Evolutionary conservation across 139 green algal species (phyloP), one percentile per base, ranked within the genome.

Genomic region (Chlamydomonas sp.): DNA sequence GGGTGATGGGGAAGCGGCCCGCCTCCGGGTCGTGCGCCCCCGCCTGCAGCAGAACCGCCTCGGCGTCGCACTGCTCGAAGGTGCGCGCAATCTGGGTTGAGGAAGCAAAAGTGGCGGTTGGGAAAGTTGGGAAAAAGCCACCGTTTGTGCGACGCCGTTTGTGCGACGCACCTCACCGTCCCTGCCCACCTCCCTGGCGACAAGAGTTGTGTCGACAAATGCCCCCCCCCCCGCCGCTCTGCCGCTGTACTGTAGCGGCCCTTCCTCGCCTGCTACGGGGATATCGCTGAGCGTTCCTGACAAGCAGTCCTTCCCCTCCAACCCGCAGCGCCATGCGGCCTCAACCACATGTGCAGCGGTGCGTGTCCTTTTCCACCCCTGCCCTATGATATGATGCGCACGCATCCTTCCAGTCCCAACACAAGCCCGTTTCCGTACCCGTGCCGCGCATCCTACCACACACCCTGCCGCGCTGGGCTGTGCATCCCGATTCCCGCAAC

Each of bases 61-160:
- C 87, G 1, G 87, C 87, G n/a, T 90, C 87, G 78, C 87, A 90
- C 81, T 90, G 87, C 81, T 90, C 87, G 63, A 90, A 90, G 15
- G 87, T 90, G 4, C 87, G 75, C 14, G 87, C 77, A 1, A 90
- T 57, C 87, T 90, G 86, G 4, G 62, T 12, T 17, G 3, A 63
- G 62, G 9, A 4, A 31, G 3, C 61, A 57, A 66, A 18, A 68
- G 77, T 17, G 49, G 10, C 15, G 64, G 16, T 14, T 14, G 49
- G 49, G 49, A 66, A 58, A 58, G 6, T 31, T 8, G 77, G 8
- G 14, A 66, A 68, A 7, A 82, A 14, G 77, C 10, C 16, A 8
- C 15, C 63, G 49, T 49, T 60, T 75, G 79, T 49, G 31, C 31
- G 31, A 49, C 31, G 31, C 31, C 31, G 58, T 9, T 49, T 49